Evolutionary conservation across 1,284 basidiomycete genomes (phyloP).

Genomic region (Irpex sp.): DNA sequence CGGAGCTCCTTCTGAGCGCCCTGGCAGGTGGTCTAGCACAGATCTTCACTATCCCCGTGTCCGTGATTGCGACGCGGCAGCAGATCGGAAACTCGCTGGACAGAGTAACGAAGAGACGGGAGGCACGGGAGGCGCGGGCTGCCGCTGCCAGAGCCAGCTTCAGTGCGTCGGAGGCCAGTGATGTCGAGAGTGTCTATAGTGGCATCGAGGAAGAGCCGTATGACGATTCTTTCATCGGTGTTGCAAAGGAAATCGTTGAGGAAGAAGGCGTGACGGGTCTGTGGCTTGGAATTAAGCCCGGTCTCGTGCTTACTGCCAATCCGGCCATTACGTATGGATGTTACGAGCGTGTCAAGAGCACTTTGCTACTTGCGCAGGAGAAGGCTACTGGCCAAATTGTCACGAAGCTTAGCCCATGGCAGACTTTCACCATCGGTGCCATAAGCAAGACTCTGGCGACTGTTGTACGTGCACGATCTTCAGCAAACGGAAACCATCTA

Average conservation of each 20-base stretch:
- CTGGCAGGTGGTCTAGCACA: conserved; percentile 93
- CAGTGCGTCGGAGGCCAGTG: conserved; percentile 7
- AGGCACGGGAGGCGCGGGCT: conserved; percentile 2
- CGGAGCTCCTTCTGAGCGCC: conserved; percentile 88
- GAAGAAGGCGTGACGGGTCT: conserved; percentile 91
- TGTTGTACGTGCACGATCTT: conserved; percentile 55
- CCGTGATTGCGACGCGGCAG: conserved; percentile 96
- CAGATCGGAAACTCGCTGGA: conserved; percentile 64
- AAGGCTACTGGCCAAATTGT: conserved; percentile 35
- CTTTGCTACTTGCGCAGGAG: conserved; percentile 53
- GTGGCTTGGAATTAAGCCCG: conserved; percentile 93
- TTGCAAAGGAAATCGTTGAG: conserved; percentile 85
- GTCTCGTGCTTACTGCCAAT: conserved; percentile 92
- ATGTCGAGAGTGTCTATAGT: background rate
- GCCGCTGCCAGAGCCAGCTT: background rate
- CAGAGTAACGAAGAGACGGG: conserved; percentile 5
- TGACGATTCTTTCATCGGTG: conserved; percentile 73
- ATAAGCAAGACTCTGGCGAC: conserved; percentile 96
- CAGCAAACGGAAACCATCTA: background rate
- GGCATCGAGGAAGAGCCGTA: conserved; percentile 24
- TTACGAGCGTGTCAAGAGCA: conserved; percentile 87
- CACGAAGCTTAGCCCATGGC: conserved; percentile 73
- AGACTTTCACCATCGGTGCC: conserved; percentile 88
- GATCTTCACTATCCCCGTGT: conserved; percentile 97
- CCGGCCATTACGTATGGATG: conserved; percentile 98